A percentile compares a stretch with the other conserved stretches of the same genome.
Conservation (phyloP, 1,284 basidiomycete species). For the Pseudozyma pruni region DNA sequence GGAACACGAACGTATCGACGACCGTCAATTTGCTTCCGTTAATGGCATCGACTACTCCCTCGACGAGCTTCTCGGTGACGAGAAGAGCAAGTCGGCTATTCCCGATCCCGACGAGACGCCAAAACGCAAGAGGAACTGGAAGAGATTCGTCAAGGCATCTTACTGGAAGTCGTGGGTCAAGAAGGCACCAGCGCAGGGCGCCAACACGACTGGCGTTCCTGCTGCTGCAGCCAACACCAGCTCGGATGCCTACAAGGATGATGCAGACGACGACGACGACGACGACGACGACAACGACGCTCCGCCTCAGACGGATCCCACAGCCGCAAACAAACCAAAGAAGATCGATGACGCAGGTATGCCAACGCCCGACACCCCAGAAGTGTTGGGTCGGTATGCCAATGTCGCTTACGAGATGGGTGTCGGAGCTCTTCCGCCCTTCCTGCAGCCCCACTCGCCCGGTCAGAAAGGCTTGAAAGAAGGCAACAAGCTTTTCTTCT, state of each 20-base stretch:
- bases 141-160: conserved; percentile 38
- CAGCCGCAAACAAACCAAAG: conserved; percentile 50
- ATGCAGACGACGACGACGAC: conserved; percentile 30
- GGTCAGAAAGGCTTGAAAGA: conserved; percentile 51
- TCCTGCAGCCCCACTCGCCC: conserved; percentile 57
- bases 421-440: conserved; percentile 57
- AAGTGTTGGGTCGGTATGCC: conserved; percentile 64
- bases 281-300: conserved; percentile 35
- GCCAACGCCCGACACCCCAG: conserved; percentile 63
- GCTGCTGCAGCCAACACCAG: not conserved
- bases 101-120: conserved; percentile 25
- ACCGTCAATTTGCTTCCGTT: conserved; percentile 91
- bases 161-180: conserved; percentile 42
- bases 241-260: conserved; percentile 13
- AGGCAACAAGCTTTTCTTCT: conserved; percentile 88
- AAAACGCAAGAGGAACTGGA: conserved; percentile 25
- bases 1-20: conserved; percentile 73
- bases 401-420: conserved; percentile 67
- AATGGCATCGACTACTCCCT: conserved; percentile 97
- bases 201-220: conserved; percentile 27
- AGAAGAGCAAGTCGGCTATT: conserved; percentile 39
- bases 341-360: conserved; percentile 66
- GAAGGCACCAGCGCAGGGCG: conserved; percentile 4
- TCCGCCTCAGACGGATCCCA: conserved; percentile 64
- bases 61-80: conserved; percentile 74